Evolutionary conservation across 768 basidiomycete species (phyloP).

Genomic region (Symmetrospora coprosmae): DNA sequence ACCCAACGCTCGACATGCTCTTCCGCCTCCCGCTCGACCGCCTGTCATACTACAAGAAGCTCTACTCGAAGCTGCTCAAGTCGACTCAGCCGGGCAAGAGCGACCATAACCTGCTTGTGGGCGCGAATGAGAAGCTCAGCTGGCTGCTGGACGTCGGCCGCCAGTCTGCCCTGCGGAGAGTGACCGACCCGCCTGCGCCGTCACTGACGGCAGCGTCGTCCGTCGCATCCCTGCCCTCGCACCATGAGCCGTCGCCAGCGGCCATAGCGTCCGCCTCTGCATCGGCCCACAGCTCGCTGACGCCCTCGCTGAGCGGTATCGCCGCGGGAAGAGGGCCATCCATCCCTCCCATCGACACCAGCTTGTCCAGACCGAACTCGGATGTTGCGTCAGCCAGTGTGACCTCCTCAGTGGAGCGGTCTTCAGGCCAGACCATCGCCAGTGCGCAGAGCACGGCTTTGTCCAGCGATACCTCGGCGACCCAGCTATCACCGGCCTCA

Average conservation of each 20-base stretch:
- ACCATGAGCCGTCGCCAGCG: not conserved
- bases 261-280: not conserved
- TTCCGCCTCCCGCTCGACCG: constrained; percentile 75
- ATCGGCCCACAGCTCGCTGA: too few relatives aligned
- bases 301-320: too few relatives aligned
- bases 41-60: constrained; percentile 77
- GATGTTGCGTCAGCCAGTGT: not conserved
- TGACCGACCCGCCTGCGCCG: not conserved
- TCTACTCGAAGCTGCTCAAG: constrained; percentile 71
- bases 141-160: constrained; percentile 43
- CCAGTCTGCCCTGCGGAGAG: constrained; percentile 10
- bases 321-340: not conserved
- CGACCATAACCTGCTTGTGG: constrained; percentile 66
- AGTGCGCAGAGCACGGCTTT: constrained; percentile 9
- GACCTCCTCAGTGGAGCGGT: constrained; percentile 1
- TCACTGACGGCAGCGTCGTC: too few relatives aligned
- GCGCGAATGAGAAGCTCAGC: constrained; percentile 69
- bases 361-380: not conserved
- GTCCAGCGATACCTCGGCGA: not conserved
- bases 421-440: constrained; percentile 9
- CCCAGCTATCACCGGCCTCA: not conserved
- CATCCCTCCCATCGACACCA: not conserved
- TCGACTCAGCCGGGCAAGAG: constrained; percentile 71
- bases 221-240: too few relatives aligned
- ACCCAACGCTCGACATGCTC: constrained; percentile 72